These are phyloP conservation scores for Santalum album DNA, from an alignment of 164 flowering plant genomes.

Conservation along the genomic window DNA sequence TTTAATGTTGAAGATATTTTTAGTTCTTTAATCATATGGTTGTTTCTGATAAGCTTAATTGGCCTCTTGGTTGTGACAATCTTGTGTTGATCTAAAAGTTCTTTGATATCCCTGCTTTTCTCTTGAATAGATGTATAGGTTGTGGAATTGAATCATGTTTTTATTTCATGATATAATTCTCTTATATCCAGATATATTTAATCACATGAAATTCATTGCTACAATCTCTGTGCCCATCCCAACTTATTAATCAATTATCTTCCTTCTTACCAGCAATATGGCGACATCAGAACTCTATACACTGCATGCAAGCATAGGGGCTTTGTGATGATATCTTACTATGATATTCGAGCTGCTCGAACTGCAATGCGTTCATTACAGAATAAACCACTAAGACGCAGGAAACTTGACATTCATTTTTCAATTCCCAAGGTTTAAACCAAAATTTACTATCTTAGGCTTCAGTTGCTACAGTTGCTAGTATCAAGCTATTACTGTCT, in stretches of 20 bases:
- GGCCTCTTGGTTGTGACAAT: no score
- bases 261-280: slow-evolving; percentile 30
- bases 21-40: no score
- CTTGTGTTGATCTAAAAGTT: background rate
- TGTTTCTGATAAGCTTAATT: no score
- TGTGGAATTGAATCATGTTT: no score
- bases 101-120: background rate
- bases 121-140: no score
- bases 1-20: background rate
- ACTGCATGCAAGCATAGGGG: slow-evolving; percentile 57
- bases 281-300: slow-evolving; percentile 46
- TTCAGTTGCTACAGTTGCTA: background rate
- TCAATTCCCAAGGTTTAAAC: slow-evolving; percentile 3
- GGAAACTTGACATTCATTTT: slow-evolving; percentile 8
- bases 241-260: background rate
- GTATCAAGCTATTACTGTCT: background rate
- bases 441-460: background rate
- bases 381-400: slow-evolving; percentile 1
- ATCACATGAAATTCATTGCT: no score
- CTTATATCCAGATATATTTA: no score
- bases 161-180: no score
- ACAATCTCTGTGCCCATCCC: background rate
- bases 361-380: slow-evolving; percentile 6
- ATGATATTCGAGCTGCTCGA: slow-evolving; percentile 6
- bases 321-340: slow-evolving; percentile 45